These are phyloP conservation scores for Pseudocercospora cruenta DNA, from an alignment of 2,329 filamentous ascomycete genomes.

Conservation along the genomic window DNA sequence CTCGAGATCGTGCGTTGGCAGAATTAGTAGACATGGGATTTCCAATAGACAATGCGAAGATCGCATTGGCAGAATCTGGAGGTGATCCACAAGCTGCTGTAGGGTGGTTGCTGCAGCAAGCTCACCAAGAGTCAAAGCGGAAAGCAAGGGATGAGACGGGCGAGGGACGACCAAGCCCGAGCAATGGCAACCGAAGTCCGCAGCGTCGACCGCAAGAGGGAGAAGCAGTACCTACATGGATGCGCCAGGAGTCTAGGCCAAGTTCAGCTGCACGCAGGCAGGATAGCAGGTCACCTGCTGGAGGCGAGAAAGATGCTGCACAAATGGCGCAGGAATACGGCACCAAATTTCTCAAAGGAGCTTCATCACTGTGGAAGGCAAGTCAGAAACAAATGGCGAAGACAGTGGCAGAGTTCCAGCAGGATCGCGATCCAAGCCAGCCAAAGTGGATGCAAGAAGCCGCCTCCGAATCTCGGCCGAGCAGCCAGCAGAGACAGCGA, in stretches of 20 bases:
- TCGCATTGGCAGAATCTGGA: slow-evolving; percentile 78
- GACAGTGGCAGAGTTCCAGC: slow-evolving; percentile 82
- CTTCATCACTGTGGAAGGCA: slow-evolving; percentile 92
- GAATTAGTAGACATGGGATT: slow-evolving; percentile 97
- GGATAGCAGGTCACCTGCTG: slow-evolving; percentile 58
- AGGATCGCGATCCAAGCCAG: slow-evolving; percentile 75
- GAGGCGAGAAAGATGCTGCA: slow-evolving; percentile 71
- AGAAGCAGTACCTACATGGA: slow-evolving; percentile 62
- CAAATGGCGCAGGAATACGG: slow-evolving; percentile 83
- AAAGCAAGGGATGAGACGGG: slow-evolving; percentile 55
- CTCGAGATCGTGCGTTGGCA: slow-evolving; percentile 72
- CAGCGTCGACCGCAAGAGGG: slow-evolving; percentile 38
- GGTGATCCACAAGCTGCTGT: slow-evolving; percentile 85
- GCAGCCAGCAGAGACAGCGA: slow-evolving; percentile 35
- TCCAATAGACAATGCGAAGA: slow-evolving; percentile 76
- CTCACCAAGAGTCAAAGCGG: slow-evolving; percentile 79
- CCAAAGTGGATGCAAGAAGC: slow-evolving; percentile 95
- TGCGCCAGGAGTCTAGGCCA: slow-evolving; percentile 59
- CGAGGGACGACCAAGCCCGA: slow-evolving; percentile 28
- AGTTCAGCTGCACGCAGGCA: slow-evolving; percentile 51
- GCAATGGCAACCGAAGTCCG: slow-evolving; percentile 25
- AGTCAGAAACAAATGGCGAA: slow-evolving; percentile 91
- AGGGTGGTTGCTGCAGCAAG: slow-evolving; percentile 86
- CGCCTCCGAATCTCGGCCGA: slow-evolving; percentile 33
- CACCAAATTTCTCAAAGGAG: slow-evolving; percentile 84